Evolutionary conservation across 371 early-diverging fungal genomes (phyloP).

Genomic region (Mortierella sp.): DNA sequence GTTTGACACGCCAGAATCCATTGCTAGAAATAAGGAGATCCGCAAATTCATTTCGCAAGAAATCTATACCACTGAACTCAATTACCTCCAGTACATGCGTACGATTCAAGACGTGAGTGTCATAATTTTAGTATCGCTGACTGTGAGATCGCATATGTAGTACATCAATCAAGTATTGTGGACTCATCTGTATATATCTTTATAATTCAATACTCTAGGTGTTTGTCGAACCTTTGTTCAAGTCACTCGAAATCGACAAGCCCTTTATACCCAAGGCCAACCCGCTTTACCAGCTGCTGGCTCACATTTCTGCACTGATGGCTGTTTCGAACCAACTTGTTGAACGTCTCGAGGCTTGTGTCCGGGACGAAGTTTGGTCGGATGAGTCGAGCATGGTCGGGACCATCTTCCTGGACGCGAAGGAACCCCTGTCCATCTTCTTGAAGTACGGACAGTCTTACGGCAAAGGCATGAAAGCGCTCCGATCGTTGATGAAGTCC

Average conservation of each 20-base stretch:
- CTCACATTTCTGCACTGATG: slow-evolving; percentile 30
- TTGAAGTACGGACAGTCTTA: slow-evolving; percentile 54
- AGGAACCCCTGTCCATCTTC: slow-evolving; percentile 49
- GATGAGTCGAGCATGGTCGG: slow-evolving; percentile 40
- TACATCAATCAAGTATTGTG: no score
- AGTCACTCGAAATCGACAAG: slow-evolving; percentile 40
- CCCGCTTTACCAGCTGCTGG: slow-evolving; percentile 48
- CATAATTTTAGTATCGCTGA: no score
- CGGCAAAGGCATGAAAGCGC: slow-evolving; percentile 52
- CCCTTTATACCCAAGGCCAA: slow-evolving; percentile 48
- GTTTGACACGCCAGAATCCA: slow-evolving; percentile 52
- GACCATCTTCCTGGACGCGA: slow-evolving; percentile 45
- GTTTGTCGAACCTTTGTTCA: slow-evolving; percentile 42
- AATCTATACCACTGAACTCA: slow-evolving; percentile 51
- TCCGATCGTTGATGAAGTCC: slow-evolving; percentile 43
- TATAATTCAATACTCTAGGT: no score
- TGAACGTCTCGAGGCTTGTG: slow-evolving; percentile 32
- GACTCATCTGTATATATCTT: no score
- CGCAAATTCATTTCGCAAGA: slow-evolving; percentile 55
- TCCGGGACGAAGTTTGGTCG: slow-evolving; percentile 51
- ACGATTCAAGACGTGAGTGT: slow-evolving; percentile 40
- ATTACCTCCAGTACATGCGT: slow-evolving; percentile 52
- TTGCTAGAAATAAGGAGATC: slow-evolving; percentile 51
- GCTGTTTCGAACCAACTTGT: slow-evolving; percentile 29
- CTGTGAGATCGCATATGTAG: no score